Evolutionary conservation across 2,329 filamentous ascomycete species (phyloP), one percentile per base, ranked within the genome.

Genomic region (Fusarium tuaranense): DNA sequence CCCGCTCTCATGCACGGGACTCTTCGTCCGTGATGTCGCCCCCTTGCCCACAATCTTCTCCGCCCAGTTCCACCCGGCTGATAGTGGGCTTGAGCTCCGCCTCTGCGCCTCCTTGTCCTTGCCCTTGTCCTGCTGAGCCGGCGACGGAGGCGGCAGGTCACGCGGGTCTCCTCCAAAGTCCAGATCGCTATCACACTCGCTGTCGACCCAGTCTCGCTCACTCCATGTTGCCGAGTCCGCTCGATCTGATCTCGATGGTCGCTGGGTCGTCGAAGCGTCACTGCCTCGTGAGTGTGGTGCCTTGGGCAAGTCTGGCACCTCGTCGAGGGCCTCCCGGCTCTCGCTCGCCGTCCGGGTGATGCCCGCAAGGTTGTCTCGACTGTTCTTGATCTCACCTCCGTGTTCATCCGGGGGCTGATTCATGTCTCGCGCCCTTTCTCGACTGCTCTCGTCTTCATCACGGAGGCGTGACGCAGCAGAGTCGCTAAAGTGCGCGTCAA

Each of bases 401-500:
- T 91, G 87, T 66, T 86, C 84, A 48, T 88, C 89, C 0, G 92
- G 91, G 3, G 85, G 86, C 73, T 88, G 85, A 57, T 86, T 82
- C 27, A 89, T 84, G 46, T 87, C 87, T 74, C 92, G 90, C 0
- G 94, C 94, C 13, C 93, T 89, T 78, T 98, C 95, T 1, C 83
- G 82, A n/a, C 87, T 88, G 48, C 87, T 84, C 81, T 94, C 92
- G 36, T 92, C 83, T 59, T 93, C 90, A 77, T 95, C 93, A 2
- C 90, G 87, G 1, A 89, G 91, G 18, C 88, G 87, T 0, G 93
- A 92, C 10, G 80, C 76, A 10, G 80, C 82, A 1, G 91, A 92
- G 80, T 97, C 93, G 64, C 92, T 93, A 81, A 99, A 99, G 84
- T 99, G 97, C 0, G 95, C 95, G 78, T 98, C 95, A 63, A 97